Evolutionary conservation across 164 flowering plant genomes (phyloP).

Genomic region (Saururus chinensis): DNA sequence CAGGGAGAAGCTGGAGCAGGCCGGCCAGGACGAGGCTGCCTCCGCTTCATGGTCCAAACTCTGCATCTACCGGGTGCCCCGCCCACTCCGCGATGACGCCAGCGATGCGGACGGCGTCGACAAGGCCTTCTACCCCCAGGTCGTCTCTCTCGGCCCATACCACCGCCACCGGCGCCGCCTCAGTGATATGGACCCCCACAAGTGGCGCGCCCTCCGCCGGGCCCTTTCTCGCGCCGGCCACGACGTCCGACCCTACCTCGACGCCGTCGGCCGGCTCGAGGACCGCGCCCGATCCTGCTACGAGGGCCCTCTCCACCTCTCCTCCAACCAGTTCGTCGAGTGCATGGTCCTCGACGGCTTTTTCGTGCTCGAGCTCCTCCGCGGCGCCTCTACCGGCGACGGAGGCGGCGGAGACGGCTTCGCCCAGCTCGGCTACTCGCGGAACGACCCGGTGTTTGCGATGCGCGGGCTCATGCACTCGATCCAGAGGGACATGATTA

Average conservation of each 20-base stretch:
- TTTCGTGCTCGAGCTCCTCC: conserved; percentile 52
- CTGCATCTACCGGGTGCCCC: conserved; percentile 44
- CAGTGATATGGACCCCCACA: conserved; percentile 53
- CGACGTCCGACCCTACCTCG: conserved; percentile 31
- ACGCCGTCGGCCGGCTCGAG: conserved; percentile 38
- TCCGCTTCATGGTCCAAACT: conserved; percentile 44
- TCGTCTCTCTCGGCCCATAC: conserved; percentile 65
- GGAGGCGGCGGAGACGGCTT: conserved; percentile 24
- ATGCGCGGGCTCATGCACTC: conserved; percentile 64
- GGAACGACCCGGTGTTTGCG: conserved; percentile 60
- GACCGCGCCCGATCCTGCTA: conserved; percentile 55
- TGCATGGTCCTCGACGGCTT: conserved; percentile 69
- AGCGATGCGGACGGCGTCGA: conserved; percentile 31
- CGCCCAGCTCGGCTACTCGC: conserved; percentile 41
- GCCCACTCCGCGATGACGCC: conserved; percentile 22
- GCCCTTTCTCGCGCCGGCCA: conserved; percentile 36
- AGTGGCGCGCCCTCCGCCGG: conserved; percentile 43
- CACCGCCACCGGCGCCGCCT: conserved; percentile 42
- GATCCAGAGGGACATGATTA: conserved; percentile 63
- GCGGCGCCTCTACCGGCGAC: conserved; percentile 21
- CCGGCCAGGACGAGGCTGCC: conserved; percentile 44
- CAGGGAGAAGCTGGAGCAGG: conserved; percentile 53
- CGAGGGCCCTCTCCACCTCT: conserved; percentile 30
- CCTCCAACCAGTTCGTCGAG: conserved; percentile 45
- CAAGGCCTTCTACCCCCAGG: conserved; percentile 55